These are phyloP conservation scores for Panaeolus cyanescens DNA, from an alignment of 768 basidiomycete species.

Conservation along the genomic window DNA sequence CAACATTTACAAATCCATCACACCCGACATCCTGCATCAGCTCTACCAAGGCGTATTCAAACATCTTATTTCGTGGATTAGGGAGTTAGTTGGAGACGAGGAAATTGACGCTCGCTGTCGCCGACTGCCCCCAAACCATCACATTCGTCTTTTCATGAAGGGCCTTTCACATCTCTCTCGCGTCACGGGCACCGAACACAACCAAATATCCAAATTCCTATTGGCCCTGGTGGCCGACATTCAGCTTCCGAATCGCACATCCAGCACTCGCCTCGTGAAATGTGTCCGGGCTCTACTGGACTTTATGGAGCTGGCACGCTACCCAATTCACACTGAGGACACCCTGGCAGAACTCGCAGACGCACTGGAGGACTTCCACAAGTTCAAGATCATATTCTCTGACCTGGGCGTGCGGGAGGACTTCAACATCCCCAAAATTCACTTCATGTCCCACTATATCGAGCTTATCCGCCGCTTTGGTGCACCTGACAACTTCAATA, in stretches of 20 bases:
- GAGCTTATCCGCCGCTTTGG: conserved; percentile 19
- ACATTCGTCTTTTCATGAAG: conserved; percentile 31
- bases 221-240: background rate
- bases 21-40: conserved; percentile 51
- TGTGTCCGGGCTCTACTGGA: conserved; percentile 28
- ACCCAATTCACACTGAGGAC: conserved; percentile 22
- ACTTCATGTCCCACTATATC: conserved; percentile 23
- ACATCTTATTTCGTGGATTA: conserved; percentile 39
- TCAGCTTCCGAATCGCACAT: background rate
- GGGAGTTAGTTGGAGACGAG: conserved; percentile 13
- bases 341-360: conserved; percentile 25
- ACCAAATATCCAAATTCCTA: conserved; percentile 22
- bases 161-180: conserved; percentile 38
- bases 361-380: conserved; percentile 27
- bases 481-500: conserved; percentile 24
- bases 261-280: background rate
- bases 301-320: conserved; percentile 33
- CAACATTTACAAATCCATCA: conserved; percentile 41
- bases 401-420: conserved; percentile 13
- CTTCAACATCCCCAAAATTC: conserved; percentile 36
- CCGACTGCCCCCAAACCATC: conserved; percentile 21
- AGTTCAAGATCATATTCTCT: conserved; percentile 29
- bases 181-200: conserved; percentile 40
- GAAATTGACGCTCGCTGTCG: conserved; percentile 38
- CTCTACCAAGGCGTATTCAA: conserved; percentile 48